Base-by-base conservation (phyloP, 2,329 filamentous ascomycete species). In the Trichoderma endophyticum region DNA sequence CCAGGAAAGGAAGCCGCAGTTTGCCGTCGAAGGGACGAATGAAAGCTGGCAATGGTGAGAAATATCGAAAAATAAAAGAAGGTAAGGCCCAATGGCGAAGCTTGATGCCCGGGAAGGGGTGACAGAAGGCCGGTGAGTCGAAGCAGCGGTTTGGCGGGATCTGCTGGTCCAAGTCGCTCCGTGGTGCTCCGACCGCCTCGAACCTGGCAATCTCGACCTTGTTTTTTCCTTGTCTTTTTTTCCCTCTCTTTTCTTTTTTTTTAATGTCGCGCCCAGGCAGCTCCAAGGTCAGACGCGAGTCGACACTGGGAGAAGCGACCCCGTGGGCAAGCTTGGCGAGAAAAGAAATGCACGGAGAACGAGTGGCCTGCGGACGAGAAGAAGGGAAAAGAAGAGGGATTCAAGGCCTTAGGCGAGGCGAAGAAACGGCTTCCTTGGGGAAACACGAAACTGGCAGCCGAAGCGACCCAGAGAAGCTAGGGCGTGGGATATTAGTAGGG, bases 401-500 rank as follows among this genome's bases (percentile, higher is more conserved):
- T 48, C 26, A 51, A 34, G 66, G 56, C 36, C 66, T 54, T 54
- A 36, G 66, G 57, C 57, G 39, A 69, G 66, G 43, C 39, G 66
- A 70, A 30, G 64, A 59, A 67, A 59, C 57, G 56, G 54, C 57
- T 54, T 54, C 18, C 51, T 62, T 70, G 66, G 66, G 66, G 66
- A 70, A 59, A 70, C 66, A 62, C 66, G 66, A 69, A 69, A 34
- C 66, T 60, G 66, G 36, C 56, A 70, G 60, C 12, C 57, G 66
- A 70, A 70, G 36, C 66, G 57, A 28, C 66, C 36, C 26, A 30
- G 34, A 30, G 24, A 18, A 60, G 54, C 64, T 62, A 61, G 57
- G 57, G 66, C 66, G 66, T 70, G 66, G 66, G 66, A 70, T 70
- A 70, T 70, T 62, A 70, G 66, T 51, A 70, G 57, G 64, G 64